Percentiles rank a stretch among this genome's conserved stretches.
phyloP scores from a whole-genome alignment of 768 basidiomycete species.

The Kwoniella heveanensis region DNA sequence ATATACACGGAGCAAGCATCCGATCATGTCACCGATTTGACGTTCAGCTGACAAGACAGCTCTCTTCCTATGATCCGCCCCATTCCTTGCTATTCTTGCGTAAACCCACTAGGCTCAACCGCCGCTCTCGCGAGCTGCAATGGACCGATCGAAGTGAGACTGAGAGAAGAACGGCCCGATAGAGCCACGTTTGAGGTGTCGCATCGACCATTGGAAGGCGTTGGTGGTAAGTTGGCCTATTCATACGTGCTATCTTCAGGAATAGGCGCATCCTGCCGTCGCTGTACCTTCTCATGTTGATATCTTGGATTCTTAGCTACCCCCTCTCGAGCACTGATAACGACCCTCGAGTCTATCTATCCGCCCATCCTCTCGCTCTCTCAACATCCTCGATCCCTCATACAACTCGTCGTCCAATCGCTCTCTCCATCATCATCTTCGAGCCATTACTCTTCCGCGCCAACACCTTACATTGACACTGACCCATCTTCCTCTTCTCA shows the following conservation, averaged over 20 bases:
- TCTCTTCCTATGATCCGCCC: not conserved
- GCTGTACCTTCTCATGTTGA: too few relatives aligned
- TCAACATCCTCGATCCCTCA: constrained; percentile 57
- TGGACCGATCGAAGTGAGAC: constrained; percentile 58
- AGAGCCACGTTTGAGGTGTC: constrained; percentile 57
- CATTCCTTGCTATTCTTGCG: not conserved
- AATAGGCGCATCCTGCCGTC: too few relatives aligned
- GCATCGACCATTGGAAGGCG: constrained; percentile 55
- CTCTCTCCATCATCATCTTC: constrained; percentile 33
- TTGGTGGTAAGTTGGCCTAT: constrained; percentile 54
- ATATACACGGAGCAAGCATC: too few relatives aligned
- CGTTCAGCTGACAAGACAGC: not conserved
- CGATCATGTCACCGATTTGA: too few relatives aligned
- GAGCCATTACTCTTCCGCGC: constrained; percentile 26
- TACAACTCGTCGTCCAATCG: constrained; percentile 58
- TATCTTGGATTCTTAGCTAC: too few relatives aligned
- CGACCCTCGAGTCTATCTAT: constrained; percentile 46
- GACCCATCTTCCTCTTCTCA: constrained; percentile 3
- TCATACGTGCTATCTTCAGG: too few relatives aligned
- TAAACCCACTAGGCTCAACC: constrained; percentile 50
- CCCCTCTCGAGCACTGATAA: constrained; percentile 49
- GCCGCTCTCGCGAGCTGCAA: constrained; percentile 54
- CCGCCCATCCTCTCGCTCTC: constrained; percentile 53
- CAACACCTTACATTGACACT: constrained; percentile 6
- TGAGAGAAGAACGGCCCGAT: constrained; percentile 57